phyloP scores from a whole-genome alignment of 148 eudicot genomes.

The Chenopodium album region DNA sequence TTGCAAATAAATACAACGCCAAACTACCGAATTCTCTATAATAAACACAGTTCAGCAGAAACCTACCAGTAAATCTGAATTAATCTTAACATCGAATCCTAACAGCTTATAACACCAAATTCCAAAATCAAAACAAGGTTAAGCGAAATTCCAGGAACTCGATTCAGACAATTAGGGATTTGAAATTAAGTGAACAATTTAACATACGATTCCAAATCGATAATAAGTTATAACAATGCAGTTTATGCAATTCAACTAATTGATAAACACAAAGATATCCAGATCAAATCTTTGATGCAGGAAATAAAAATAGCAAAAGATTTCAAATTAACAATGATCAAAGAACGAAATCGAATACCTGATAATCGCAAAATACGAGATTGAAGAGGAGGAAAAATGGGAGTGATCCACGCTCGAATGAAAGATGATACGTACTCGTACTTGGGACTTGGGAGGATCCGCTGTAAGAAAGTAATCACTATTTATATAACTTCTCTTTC shows the following conservation, averaged over 20 bases:
- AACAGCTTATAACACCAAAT: neutral
- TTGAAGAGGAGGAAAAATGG: neutral
- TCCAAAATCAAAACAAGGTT: neutral
- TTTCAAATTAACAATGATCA: neutral
- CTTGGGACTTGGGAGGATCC: conserved; percentile 1
- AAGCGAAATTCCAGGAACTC: neutral
- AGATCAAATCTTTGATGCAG: neutral
- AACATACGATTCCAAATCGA: neutral
- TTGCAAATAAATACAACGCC: neutral
- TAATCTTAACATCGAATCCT: neutral
- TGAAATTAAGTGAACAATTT: neutral
- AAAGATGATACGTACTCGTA: neutral
- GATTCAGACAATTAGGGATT: neutral
- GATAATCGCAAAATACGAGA: neutral
- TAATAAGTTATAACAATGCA: neutral
- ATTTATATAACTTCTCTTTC: neutral
- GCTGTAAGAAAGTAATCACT: neutral
- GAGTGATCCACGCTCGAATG: neutral
- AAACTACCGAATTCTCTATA: neutral
- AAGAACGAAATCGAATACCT: neutral
- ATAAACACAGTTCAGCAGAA: neutral
- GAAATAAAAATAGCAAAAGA: neutral
- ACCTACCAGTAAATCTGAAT: neutral
- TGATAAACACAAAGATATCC: neutral
- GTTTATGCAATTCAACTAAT: neutral